Conservation (phyloP, 176 grass and related monocot genomes). For the Metroxylon sagu region DNA sequence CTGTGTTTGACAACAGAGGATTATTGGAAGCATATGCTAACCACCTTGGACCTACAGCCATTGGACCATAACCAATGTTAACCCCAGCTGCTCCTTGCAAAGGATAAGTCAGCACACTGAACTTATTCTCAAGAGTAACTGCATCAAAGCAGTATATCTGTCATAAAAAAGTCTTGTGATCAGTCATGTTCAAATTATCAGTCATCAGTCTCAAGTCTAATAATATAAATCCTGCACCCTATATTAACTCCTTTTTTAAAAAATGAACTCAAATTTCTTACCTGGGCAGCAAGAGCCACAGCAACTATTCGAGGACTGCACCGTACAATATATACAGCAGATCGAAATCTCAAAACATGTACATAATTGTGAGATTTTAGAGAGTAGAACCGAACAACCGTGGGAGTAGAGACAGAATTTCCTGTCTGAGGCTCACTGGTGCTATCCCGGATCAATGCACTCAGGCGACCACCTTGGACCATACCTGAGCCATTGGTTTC, state of each 20-base stretch:
- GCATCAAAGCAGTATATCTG: conserved; percentile 99
- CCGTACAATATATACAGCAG: conserved; percentile 96
- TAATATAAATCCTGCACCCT: too few species aligned
- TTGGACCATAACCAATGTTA: conserved; percentile 89
- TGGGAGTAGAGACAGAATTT: conserved; percentile 65
- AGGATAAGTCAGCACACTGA: conserved; percentile 86
- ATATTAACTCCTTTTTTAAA: too few species aligned
- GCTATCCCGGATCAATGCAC: conserved; percentile 82
- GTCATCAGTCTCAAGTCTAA: not conserved
- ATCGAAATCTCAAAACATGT: conserved; percentile 87
- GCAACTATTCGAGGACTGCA: conserved; percentile 87
- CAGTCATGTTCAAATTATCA: not conserved
- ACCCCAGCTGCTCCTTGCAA: conserved; percentile 78
- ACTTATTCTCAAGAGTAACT: conserved; percentile 94
- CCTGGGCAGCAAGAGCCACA: conserved; percentile 95
- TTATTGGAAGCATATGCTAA: conserved; percentile 83
- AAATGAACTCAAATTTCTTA: conserved; percentile 29
- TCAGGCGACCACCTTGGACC: conserved; percentile 88
- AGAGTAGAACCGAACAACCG: conserved; percentile 94
- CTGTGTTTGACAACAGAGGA: conserved; percentile 69
- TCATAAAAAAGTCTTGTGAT: not conserved
- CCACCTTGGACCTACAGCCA: conserved; percentile 95
- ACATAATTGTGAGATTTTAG: conserved; percentile 89
- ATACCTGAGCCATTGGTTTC: conserved; percentile 86
- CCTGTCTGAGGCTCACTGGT: conserved; percentile 53